Conservation (phyloP, 1,284 basidiomycete species). For the Heterobasidion annosum region DNA sequence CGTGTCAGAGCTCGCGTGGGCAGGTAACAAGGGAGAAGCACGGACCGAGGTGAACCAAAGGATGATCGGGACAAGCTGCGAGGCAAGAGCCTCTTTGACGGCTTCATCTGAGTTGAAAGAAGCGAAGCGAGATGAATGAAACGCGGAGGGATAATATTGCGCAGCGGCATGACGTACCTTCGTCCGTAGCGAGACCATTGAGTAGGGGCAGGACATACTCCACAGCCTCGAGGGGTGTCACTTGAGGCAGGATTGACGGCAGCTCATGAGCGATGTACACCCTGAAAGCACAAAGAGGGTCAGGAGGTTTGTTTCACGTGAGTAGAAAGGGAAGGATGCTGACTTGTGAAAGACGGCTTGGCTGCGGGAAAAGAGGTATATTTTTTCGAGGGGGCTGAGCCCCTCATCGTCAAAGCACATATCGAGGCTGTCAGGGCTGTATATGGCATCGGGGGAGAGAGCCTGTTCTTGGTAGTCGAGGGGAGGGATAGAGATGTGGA, state of each 20-base stretch:
- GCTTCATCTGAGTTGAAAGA: conserved; percentile 56
- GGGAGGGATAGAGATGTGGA: conserved; percentile 19
- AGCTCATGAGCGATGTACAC: conserved; percentile 81
- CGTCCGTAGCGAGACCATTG: conserved; percentile 80
- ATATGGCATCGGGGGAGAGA: conserved; percentile 1
- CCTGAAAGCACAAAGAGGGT: conserved; percentile 18
- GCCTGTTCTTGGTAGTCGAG: neutral
- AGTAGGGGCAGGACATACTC: conserved; percentile 92
- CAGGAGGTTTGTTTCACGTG: neutral
- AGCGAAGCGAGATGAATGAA: conserved; percentile 8
- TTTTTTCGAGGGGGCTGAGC: conserved; percentile 82
- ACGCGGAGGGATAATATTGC: conserved; percentile 5
- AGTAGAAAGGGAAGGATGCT: conserved; percentile 2
- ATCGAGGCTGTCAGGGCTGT: conserved; percentile 26
- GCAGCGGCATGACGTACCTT: conserved; percentile 41
- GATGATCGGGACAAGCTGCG: conserved; percentile 75
- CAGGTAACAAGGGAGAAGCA: neutral
- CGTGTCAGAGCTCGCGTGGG: conserved; percentile 1
- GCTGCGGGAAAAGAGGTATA: conserved; percentile 89
- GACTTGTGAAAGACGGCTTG: conserved; percentile 72
- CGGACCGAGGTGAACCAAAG: conserved; percentile 76
- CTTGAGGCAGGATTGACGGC: conserved; percentile 64
- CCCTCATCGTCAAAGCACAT: conserved; percentile 63
- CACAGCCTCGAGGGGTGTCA: conserved; percentile 83
- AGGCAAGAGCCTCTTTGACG: conserved; percentile 87